Evolutionary conservation across 2,329 filamentous ascomycete species (phyloP), one percentile per base, ranked within the genome.

Genomic region (Claviceps arundinis): DNA sequence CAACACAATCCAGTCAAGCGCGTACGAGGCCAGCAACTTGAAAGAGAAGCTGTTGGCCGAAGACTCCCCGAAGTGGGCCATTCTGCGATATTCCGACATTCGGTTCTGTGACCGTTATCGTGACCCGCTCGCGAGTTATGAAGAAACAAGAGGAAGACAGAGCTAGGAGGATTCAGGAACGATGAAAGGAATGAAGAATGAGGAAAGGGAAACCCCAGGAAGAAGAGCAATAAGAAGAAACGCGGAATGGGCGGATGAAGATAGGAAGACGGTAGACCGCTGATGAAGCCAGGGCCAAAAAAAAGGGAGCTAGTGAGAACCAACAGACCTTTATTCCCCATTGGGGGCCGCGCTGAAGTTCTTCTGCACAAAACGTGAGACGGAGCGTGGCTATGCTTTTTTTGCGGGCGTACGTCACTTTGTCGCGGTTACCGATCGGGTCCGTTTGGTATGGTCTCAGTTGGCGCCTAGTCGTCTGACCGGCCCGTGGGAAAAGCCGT

Each of bases 1-100:
- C 55, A 87, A 78, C 47, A 86, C 69, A 19, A 87, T 65, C 87
- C 87, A 91, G 69, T 90, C 87, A 53, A 87, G 68, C 50, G 84
- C 66, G 63, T 90, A 90, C 22, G 84, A 85, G n/a, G 79, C 61
- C 47, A 86, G 55, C 43, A 72, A 60, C 24, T 64, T 59, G 11
- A 65, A 50, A 2, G 67, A 64, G 56, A 68, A 59, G 56, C 56
- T 55, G 50, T 56, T 53, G 48, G 57, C 54, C 45, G 57, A 56
- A 47, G 56, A 50, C 47, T 51, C 52, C 52, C 55, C 56, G 26
- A 58, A 49, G 26, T 56, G 56, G 55, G 56, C 56, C 61, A 64
- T 64, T 56, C 56, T 64, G 48, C 60, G 60, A 52, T 64, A 64
- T 48, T 53, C 48, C 43, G 58, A 56, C 62, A 63, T 64, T 50